Base-by-base conservation (phyloP, 2,329 filamentous ascomycete species). In the Penicillium sp. region DNA sequence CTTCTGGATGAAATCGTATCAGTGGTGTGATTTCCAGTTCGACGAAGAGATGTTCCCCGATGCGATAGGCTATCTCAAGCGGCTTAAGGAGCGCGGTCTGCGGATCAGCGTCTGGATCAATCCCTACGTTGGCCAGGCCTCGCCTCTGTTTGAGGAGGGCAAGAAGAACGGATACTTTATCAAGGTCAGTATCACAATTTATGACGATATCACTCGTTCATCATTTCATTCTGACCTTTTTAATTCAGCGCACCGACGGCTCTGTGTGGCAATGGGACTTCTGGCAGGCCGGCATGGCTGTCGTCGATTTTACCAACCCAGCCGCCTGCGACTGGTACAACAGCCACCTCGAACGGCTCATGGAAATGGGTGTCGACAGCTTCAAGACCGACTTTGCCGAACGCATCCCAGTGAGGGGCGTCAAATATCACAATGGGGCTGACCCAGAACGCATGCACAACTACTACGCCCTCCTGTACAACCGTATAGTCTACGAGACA, bases 331-430 rank as follows among this genome's bases (percentile, higher is more conserved):
- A 73, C 26, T 88, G 85, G 85, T 88, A 82, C 59, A 72, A 73
- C 13, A 66, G 65, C 4, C 83, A 84, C 53, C 73, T 88, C 36
- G 76, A 80, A 45, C 73, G 73, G 3, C 75, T 88, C 3, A 84
- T 87, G 55, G 81, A 86, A 52, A 75, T 81, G 58, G 85, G 85
- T 8, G 79, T 88, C 45, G 84, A 88, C 63, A 76, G 78, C 48
- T 80, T 88, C 74, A 88, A 88, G 70, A 88, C 85, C 6, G 85
- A 88, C 61, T 88, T 88, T 64, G 84, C 84, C 46, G 85, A 88
- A 69, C 77, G 85, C 26, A 83, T 88, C 46, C 85, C 85, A 0
- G 79, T 77, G 4, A 73, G 77, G 42, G 81, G 84, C 55, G 79
- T 87, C 5, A 73, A 78, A 54, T 88, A 84, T 77, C 73, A 80